Conservation (phyloP, 495 filamentous ascomycete species). For the Talaromyces stipitatus region DNA sequence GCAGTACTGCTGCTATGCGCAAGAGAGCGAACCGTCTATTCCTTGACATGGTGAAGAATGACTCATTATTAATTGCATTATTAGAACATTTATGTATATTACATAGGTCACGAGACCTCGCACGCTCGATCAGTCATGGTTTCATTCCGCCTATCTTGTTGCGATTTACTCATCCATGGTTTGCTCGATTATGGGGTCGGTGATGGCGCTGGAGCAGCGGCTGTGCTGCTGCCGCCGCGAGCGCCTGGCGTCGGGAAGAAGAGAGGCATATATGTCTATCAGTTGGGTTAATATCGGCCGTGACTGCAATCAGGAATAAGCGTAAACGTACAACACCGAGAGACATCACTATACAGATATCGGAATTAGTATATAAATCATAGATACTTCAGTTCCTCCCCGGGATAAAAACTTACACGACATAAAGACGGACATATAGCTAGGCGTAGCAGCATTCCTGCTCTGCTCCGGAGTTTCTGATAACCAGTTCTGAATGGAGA, state of each 20-base stretch:
- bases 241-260: constrained; percentile 59
- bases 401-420: constrained; percentile 52
- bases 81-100: neutral
- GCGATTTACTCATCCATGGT: neutral
- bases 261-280: constrained; percentile 71
- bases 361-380: constrained; percentile 9
- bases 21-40: neutral
- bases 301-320: constrained; percentile 4
- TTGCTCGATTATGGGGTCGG: constrained; percentile 11
- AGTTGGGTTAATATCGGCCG: neutral
- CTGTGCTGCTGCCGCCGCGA: constrained; percentile 30
- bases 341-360: constrained; percentile 56
- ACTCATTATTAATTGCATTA: neutral
- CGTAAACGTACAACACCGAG: constrained; percentile 53
- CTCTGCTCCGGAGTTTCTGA: constrained; percentile 72
- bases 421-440: constrained; percentile 80
- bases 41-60: neutral
- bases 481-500: constrained; percentile 79
- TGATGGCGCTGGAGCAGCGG: constrained; percentile 35
- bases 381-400: neutral
- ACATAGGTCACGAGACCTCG: neutral
- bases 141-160: neutral
- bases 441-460: constrained; percentile 61
- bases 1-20: too few relatives aligned
- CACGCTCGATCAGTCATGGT: neutral